Evolutionary conservation across 2,329 filamentous ascomycete genomes (phyloP).

Genomic region (Fusarium burgessii): DNA sequence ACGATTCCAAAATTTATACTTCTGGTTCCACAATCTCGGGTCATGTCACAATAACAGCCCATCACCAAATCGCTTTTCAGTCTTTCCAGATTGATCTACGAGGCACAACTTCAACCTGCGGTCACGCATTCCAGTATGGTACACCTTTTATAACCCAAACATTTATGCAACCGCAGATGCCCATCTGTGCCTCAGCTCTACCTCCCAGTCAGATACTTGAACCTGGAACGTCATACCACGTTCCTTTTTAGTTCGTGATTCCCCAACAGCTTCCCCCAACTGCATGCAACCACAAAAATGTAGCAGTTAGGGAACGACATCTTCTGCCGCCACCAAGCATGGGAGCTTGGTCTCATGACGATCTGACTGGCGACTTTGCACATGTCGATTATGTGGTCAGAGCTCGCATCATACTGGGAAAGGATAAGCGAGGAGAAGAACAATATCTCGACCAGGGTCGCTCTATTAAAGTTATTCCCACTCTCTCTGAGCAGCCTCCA

Average conservation of each 20-base stretch:
- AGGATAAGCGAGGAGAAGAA: not conserved
- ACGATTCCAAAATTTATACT: not conserved
- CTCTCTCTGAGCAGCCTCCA: not conserved
- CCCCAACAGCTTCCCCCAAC: not conserved
- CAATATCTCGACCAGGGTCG: not conserved
- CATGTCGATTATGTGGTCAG: not conserved
- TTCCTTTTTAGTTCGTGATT: not conserved
- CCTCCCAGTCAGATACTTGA: not conserved
- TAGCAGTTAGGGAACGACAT: not conserved
- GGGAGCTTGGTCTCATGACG: not conserved
- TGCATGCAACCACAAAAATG: not conserved
- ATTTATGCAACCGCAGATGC: not conserved
- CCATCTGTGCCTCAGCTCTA: not conserved
- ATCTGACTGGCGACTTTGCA: not conserved
- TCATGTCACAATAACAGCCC: not conserved
- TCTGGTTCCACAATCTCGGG: not conserved
- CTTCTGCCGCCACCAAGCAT: not conserved
- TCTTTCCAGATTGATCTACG: not conserved
- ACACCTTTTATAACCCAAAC: not conserved
- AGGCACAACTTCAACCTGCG: not conserved
- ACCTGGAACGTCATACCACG: not conserved
- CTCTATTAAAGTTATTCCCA: not conserved
- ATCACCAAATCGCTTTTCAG: not conserved
- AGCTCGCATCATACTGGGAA: not conserved
- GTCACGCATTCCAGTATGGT: conserved; percentile 7